Evolutionary conservation across 2,329 filamentous ascomycete genomes (phyloP).

Genomic region (Fusarium nematophilum): DNA sequence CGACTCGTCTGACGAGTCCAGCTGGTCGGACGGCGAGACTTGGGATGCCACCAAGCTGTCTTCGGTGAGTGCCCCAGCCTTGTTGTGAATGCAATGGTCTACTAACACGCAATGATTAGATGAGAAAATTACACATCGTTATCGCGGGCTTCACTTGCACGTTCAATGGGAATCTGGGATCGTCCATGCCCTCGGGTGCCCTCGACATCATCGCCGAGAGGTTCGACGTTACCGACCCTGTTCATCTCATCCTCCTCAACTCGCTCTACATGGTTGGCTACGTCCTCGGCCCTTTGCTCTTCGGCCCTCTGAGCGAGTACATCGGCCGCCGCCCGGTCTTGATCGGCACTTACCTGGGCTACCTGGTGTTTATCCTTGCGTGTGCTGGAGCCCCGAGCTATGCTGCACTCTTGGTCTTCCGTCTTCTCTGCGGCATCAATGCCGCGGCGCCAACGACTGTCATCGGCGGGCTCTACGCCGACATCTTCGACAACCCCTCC

Average conservation of each 20-base stretch:
- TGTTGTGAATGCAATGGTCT: not conserved
- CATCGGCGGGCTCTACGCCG: slow-evolving; percentile 49
- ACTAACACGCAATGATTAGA: slow-evolving; percentile 16
- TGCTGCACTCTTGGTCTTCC: slow-evolving; percentile 55
- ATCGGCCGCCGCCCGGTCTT: slow-evolving; percentile 49
- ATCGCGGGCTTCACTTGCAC: slow-evolving; percentile 51
- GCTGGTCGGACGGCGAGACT: slow-evolving; percentile 31
- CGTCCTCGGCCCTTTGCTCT: slow-evolving; percentile 49
- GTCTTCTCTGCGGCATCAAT: slow-evolving; percentile 49
- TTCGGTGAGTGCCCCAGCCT: slow-evolving; percentile 29
- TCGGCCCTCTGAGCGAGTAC: slow-evolving; percentile 51
- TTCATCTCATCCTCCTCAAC: slow-evolving; percentile 49
- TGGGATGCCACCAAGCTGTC: slow-evolving; percentile 48
- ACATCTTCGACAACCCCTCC: slow-evolving; percentile 48
- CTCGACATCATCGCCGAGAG: slow-evolving; percentile 48
- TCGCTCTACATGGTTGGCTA: slow-evolving; percentile 52
- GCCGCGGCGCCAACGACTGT: slow-evolving; percentile 50
- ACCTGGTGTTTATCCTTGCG: slow-evolving; percentile 48
- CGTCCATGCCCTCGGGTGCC: slow-evolving; percentile 51
- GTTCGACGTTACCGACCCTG: slow-evolving; percentile 42
- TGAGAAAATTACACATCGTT: slow-evolving; percentile 49
- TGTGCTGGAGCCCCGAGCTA: slow-evolving; percentile 57
- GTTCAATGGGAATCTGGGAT: slow-evolving; percentile 52
- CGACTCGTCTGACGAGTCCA: slow-evolving; percentile 33
- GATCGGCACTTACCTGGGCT: slow-evolving; percentile 48